Evolutionary conservation across 148 eudicot genomes (phyloP), one percentile per base, ranked within the genome.

Genomic region (Rhododendron henanense): DNA sequence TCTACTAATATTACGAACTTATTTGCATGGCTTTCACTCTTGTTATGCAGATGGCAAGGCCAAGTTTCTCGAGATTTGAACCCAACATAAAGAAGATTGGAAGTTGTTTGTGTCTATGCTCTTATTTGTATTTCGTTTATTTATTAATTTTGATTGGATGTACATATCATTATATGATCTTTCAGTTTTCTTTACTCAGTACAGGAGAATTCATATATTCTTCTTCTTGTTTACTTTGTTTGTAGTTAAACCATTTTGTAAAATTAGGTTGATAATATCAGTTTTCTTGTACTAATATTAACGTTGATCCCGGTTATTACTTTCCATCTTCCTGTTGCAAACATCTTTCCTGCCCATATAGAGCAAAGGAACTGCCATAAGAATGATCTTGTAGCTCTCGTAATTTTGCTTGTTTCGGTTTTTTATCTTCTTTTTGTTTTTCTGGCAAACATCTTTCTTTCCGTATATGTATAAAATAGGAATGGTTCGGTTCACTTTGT

Each of bases 21-120:
- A 50, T 48, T 41, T 6, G 23, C 25, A 33, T 13, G 10, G 50
- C 57, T 73, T 28, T 79, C 23, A 16, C 61, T 55, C 84, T 21
- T 71, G 33, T 78, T 82, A 23, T 93, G 93, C 99, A 96, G 99
- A 92, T 96, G 99, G 99, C 98, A 94, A 84, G 97, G 98, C 82
- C 98, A 94, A 86, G 94, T 93, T 84, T 95, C 99, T 18, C 91
- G 94, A 55, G 98, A 96, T 90, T 79, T 91, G 85, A 92, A 87
- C 86, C 86, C 92, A 65, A 47, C 90, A 45, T 92, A 89, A 83
- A 44, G 69, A 81, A 84, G 76, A 65, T 85, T 79, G 65, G 86
- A 79, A 81, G 71, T 69, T 83, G 47, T 87, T 67, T 90, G 67
- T 76, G 65, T 82, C 85, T 61, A 47, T 55, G 86, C 85, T 69